phyloP scores from a whole-genome alignment of 768 basidiomycete genomes.

The Mrakia gelida region DNA sequence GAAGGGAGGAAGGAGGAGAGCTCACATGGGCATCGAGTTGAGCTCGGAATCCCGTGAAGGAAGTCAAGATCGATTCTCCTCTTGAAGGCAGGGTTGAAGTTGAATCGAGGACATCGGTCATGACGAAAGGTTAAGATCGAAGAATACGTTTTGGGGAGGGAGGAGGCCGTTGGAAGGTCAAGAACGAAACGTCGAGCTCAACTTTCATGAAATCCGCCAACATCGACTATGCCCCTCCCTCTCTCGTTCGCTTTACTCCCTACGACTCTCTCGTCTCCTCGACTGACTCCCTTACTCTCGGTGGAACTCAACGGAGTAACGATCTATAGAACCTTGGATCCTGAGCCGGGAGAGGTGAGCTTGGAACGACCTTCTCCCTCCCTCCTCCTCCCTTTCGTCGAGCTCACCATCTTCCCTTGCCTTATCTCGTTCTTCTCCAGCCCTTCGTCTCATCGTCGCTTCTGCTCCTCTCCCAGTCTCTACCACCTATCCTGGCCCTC shows the following conservation, averaged over 20 bases:
- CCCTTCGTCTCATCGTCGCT: conserved; percentile 4
- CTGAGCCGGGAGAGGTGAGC: conserved; percentile 5
- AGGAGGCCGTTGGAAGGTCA: background rate
- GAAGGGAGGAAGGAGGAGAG: background rate
- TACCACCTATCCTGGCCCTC: background rate
- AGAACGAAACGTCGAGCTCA: background rate
- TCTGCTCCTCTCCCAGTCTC: conserved; percentile 7
- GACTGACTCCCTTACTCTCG: background rate
- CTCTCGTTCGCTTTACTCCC: background rate
- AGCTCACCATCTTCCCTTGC: background rate
- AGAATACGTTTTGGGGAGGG: too few species aligned
- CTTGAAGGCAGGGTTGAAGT: background rate
- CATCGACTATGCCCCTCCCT: background rate
- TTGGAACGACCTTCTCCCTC: background rate
- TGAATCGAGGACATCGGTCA: background rate
- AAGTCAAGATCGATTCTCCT: conserved; percentile 33
- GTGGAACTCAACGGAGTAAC: background rate
- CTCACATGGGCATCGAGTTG: conserved; percentile 55
- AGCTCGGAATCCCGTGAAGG: conserved; percentile 62
- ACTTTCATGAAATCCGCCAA: background rate
- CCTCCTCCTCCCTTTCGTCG: background rate
- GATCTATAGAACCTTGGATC: conserved; percentile 3
- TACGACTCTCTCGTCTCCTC: background rate
- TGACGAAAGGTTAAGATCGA: background rate
- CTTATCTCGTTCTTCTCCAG: background rate